Percentiles rank a stretch among this genome's conserved stretches.
phyloP scores from a whole-genome alignment of 805 yeast genomes.

The Pichia ethanolica region DNA sequence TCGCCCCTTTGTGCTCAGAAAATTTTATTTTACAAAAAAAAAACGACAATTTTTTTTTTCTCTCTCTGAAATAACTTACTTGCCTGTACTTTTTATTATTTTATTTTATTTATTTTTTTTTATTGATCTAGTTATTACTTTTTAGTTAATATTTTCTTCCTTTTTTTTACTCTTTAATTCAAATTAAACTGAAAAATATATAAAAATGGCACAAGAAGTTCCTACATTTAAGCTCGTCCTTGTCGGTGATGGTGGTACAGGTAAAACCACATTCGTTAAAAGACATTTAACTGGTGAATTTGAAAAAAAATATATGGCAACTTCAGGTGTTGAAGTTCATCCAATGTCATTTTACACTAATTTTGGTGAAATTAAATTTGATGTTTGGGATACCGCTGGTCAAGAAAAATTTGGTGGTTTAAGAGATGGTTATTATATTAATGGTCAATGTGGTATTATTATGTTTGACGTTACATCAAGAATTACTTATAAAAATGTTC shows the following conservation, averaged over 20 bases:
- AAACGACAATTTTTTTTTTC: too few relatives aligned
- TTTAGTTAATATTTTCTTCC: background rate
- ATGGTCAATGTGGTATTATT: constrained; percentile 99
- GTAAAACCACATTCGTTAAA: constrained; percentile 99
- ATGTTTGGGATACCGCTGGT: constrained; percentile 99
- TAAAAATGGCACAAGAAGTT: constrained; percentile 45
- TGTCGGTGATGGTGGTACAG: constrained; percentile 99
- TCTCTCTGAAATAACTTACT: too few relatives aligned
- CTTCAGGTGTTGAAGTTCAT: constrained; percentile 99
- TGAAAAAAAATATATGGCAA: constrained; percentile 97
- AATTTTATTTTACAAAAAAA: too few relatives aligned
- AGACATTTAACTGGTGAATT: constrained; percentile 99
- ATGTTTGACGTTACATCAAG: constrained; percentile 99
- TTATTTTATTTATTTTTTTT: too few relatives aligned
- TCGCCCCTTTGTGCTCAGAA: too few relatives aligned
- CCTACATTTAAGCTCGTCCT: constrained; percentile 97
- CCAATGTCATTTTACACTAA: constrained; percentile 97
- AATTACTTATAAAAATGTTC: constrained; percentile 98
- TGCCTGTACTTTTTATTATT: too few relatives aligned
- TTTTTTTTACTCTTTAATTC: background rate
- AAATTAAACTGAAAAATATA: background rate
- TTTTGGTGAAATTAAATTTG: constrained; percentile 97
- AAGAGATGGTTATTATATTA: constrained; percentile 99
- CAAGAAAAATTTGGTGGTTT: constrained; percentile 99
- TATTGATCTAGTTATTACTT: too few relatives aligned